phyloP scores from a whole-genome alignment of 2,329 filamentous ascomycete species.

The Diaporthe citri region DNA sequence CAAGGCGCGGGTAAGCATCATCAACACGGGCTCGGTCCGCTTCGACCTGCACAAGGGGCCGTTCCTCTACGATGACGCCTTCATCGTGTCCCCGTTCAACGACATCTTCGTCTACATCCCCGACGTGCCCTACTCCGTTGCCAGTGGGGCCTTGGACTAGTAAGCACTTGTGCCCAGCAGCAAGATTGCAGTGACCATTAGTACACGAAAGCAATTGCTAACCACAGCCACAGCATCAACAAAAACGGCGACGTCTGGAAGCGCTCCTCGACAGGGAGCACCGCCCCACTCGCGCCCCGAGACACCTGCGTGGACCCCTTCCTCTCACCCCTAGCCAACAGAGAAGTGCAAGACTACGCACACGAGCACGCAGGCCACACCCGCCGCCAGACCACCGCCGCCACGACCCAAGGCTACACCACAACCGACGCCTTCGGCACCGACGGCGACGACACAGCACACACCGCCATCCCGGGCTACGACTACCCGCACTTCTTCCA shows the following conservation, averaged over 20 bases:
- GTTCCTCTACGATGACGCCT: slow-evolving; percentile 67
- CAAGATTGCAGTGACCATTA: too few species aligned
- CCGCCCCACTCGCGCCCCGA: slow-evolving; percentile 50
- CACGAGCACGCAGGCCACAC: slow-evolving; percentile 53
- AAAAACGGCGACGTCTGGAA: slow-evolving; percentile 50
- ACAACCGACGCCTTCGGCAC: slow-evolving; percentile 69
- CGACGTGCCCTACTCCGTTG: slow-evolving; percentile 62
- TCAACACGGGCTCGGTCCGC: slow-evolving; percentile 71
- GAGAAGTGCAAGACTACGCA: slow-evolving; percentile 41
- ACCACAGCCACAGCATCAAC: slow-evolving; percentile 55
- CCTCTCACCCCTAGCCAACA: slow-evolving; percentile 41
- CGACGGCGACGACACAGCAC: slow-evolving; percentile 66
- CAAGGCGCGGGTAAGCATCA: slow-evolving; percentile 67
- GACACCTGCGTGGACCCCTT: slow-evolving; percentile 63
- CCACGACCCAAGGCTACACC: slow-evolving; percentile 62
- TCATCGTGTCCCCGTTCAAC: slow-evolving; percentile 68
- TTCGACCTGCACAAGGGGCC: slow-evolving; percentile 74
- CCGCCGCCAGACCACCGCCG: slow-evolving; percentile 61
- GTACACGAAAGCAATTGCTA: too few species aligned
- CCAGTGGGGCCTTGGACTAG: slow-evolving; percentile 51
- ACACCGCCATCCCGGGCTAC: slow-evolving; percentile 61
- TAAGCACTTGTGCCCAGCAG: slow-evolving; percentile 42
- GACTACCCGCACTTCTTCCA: slow-evolving; percentile 63
- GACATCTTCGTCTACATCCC: slow-evolving; percentile 67
- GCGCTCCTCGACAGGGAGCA: slow-evolving; percentile 51